Conservation (phyloP, 2,329 filamentous ascomycete species). For the Talaromyces sp. region DNA sequence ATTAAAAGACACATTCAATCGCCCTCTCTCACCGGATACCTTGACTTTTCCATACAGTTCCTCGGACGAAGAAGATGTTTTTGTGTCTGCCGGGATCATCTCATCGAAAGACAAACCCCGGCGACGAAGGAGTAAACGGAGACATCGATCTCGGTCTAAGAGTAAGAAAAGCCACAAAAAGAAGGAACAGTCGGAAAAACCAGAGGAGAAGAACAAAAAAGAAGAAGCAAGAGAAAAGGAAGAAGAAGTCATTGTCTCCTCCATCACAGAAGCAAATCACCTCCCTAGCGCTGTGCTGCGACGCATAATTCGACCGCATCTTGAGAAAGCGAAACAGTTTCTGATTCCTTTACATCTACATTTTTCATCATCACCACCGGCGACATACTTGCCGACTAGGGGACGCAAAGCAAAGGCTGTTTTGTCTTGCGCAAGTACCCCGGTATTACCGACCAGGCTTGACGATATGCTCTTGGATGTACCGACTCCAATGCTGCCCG, state of each 20-base stretch:
- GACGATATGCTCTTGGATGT: not conserved
- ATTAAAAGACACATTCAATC: not conserved
- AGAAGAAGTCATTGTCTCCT: constrained; percentile 11
- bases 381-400: not conserved
- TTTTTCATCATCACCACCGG: not conserved
- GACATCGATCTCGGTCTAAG: not conserved
- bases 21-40: not conserved
- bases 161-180: not conserved
- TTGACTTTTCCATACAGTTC: constrained; percentile 3
- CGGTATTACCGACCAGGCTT: not conserved
- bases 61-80: constrained; percentile 21
- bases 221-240: not conserved
- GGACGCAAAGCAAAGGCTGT: constrained; percentile 16
- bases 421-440: constrained; percentile 16
- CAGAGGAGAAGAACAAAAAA: not conserved
- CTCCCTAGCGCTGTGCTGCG: constrained; percentile 15
- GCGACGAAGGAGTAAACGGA: not conserved
- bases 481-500: not conserved
- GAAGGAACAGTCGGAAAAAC: not conserved
- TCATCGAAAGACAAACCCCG: constrained; percentile 14
- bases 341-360: constrained; percentile 12
- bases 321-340: constrained; percentile 27
- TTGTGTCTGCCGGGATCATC: constrained; percentile 29
- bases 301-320: constrained; percentile 25
- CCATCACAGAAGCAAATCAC: constrained; percentile 14